Evolutionary conservation across 805 yeast species (phyloP), one percentile per base, ranked within the genome.

Genomic region (Candida sanyiensis): DNA sequence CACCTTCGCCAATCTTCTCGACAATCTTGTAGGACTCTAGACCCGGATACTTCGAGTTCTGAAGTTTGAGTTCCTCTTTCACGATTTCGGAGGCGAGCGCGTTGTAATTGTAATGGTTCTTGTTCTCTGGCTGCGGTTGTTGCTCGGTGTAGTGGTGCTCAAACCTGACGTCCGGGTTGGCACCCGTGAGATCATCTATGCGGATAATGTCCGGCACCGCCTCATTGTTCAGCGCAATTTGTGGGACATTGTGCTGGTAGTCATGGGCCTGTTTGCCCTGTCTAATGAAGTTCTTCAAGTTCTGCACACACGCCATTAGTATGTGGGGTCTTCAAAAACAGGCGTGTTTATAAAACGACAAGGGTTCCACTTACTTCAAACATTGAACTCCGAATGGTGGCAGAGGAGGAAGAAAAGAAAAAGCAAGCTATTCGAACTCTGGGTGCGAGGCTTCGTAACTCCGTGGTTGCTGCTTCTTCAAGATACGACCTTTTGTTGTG

Each of bases 1-100:
- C 97, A 7, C 97, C 97, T 54, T 83, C 89, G 1, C 93, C 90
- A 13, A 83, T 63, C 42, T 62, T 59, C 28, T 63, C 68, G 28
- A 61, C 35, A 17, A 66, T 45, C 25, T 51, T 52, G 43, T 66
- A 66, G 3, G 47, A 38, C n/a, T 50, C 53, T 21, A 59, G 33
- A 3, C 59, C 61, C 2, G 56, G 51, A 28, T 45, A 57, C 37
- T 48, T 40, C 4, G 51, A 17, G 27, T 39, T 40, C 34, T 52
- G 50, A 8, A 49, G 15, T 29, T 40, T 44, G 6, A 43, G 43
- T 40, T 53, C 58, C 35, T 53, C 50, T 24, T 47, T 46, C 7
- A 52, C 59, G 10, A 54, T 28, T 30, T 54, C 57, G 11, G 31
- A 45, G 12, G 59, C 59, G 3, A 55, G 39, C 25, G 53, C 56